These are phyloP conservation scores for Dactylellina cionopaga DNA, from an alignment of 2,329 filamentous ascomycete species.

Conservation along the genomic window DNA sequence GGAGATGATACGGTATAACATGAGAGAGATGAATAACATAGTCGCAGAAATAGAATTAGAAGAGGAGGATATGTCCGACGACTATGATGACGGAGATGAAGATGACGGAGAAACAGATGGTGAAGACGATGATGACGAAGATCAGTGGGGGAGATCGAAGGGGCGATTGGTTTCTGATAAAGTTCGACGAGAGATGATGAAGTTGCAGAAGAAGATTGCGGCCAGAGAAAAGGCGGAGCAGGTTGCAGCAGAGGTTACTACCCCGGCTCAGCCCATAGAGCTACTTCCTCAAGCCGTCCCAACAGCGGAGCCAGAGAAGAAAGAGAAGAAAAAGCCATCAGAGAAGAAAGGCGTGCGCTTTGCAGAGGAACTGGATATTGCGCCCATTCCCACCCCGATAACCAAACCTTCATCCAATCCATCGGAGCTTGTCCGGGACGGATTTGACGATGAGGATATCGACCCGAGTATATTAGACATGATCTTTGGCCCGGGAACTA, in stretches of 20 bases:
- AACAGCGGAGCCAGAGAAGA: slow-evolving; percentile 51
- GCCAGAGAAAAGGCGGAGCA: slow-evolving; percentile 42
- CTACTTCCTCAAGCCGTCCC: slow-evolving; percentile 43
- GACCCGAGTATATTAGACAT: slow-evolving; percentile 49
- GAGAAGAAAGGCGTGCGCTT: slow-evolving; percentile 82
- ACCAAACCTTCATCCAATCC: slow-evolving; percentile 56
- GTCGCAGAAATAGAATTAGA: slow-evolving; percentile 91
- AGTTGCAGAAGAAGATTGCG: slow-evolving; percentile 44
- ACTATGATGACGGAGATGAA: slow-evolving; percentile 65
- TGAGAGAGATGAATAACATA: slow-evolving; percentile 87
- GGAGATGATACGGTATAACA: slow-evolving; percentile 89
- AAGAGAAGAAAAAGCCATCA: slow-evolving; percentile 54
- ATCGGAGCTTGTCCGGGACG: slow-evolving; percentile 37
- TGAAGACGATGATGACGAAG: slow-evolving; percentile 73
- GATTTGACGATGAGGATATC: slow-evolving; percentile 49
- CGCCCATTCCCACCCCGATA: slow-evolving; percentile 61
- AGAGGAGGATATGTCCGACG: slow-evolving; percentile 66
- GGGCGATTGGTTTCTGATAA: slow-evolving; percentile 42
- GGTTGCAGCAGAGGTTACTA: slow-evolving; percentile 31
- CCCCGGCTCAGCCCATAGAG: neutral
- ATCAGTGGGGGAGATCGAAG: slow-evolving; percentile 79
- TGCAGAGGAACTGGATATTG: slow-evolving; percentile 77
- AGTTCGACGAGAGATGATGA: slow-evolving; percentile 46
- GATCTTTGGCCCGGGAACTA: slow-evolving; percentile 43
- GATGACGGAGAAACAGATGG: slow-evolving; percentile 67